These are phyloP conservation scores for Linnemannia hyalina DNA, from an alignment of 192 early-diverging fungal species.

Conservation along the genomic window DNA sequence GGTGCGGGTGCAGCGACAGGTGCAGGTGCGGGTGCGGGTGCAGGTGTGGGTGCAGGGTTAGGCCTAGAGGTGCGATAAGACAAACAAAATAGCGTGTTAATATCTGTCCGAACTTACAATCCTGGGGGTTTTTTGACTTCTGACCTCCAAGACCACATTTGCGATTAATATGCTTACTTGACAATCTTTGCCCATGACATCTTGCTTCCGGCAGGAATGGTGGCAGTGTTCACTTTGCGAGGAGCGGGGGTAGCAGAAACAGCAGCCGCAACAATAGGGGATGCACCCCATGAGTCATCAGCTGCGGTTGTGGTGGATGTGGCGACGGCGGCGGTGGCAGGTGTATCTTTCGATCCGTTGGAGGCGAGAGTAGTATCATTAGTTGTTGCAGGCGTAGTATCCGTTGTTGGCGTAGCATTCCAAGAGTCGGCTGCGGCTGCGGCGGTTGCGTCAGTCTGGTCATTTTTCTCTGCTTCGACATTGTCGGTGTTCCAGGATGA, in stretches of 20 bases:
- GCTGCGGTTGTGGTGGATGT: constrained; percentile 30
- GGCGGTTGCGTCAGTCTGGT: constrained; percentile 4
- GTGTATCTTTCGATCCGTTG: constrained; percentile 2
- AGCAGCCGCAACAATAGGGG: constrained; percentile 19
- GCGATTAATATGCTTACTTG: constrained; percentile 61
- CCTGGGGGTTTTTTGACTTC: neutral
- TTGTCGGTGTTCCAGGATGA: constrained; percentile 1
- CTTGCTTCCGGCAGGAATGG: constrained; percentile 57
- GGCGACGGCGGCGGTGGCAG: neutral
- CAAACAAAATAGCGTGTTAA: neutral
- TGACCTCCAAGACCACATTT: constrained; percentile 64
- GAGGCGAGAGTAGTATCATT: constrained; percentile 19
- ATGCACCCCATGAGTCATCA: constrained; percentile 29
- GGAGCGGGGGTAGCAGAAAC: constrained; percentile 25
- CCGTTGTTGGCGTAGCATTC: constrained; percentile 17
- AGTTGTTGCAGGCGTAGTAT: constrained; percentile 14
- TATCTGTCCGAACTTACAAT: neutral
- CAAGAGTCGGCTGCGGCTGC: constrained; percentile 15
- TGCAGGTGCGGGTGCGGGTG: constrained; percentile 60
- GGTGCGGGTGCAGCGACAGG: constrained; percentile 45
- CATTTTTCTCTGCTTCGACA: constrained; percentile 22
- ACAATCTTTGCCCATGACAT: constrained; percentile 75
- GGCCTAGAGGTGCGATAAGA: constrained; percentile 17
- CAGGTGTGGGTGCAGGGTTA: constrained; percentile 64
- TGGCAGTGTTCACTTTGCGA: constrained; percentile 50